phyloP scores from a whole-genome alignment of 768 basidiomycete genomes.

The Boletellus ananiceps region DNA sequence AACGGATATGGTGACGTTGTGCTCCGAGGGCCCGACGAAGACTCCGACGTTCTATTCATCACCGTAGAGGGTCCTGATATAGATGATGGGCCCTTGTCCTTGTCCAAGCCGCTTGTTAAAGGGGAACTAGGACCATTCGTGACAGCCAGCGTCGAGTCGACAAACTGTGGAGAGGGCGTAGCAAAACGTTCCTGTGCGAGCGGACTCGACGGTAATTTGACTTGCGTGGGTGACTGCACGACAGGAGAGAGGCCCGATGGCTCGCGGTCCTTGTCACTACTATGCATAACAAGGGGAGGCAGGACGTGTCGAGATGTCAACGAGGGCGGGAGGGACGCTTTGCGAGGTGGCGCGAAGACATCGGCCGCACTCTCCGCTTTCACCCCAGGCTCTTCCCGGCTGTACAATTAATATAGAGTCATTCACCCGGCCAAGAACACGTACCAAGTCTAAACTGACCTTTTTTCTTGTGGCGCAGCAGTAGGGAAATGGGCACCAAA shows the following conservation, averaged over 20 bases:
- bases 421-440: not conserved
- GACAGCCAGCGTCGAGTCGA: not conserved
- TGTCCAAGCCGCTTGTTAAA: slow-evolving; percentile 7
- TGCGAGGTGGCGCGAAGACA: slow-evolving; percentile 1
- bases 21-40: slow-evolving; percentile 10
- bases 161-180: slow-evolving; percentile 4
- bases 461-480: slow-evolving; percentile 3
- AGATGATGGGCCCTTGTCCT: slow-evolving; percentile 22
- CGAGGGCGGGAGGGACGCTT: slow-evolving; percentile 16
- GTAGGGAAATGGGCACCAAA: slow-evolving; percentile 41
- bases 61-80: not conserved
- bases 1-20: slow-evolving; percentile 10
- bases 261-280: slow-evolving; percentile 3
- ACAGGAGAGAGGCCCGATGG: slow-evolving; percentile 1
- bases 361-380: not conserved
- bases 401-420: not conserved
- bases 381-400: slow-evolving; percentile 23
- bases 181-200: slow-evolving; percentile 25
- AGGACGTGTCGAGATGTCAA: slow-evolving; percentile 18
- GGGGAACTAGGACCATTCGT: slow-evolving; percentile 12
- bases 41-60: slow-evolving; percentile 11
- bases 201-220: slow-evolving; percentile 36
- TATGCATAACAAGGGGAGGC: slow-evolving; percentile 17
- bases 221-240: slow-evolving; percentile 31
- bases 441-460: slow-evolving; percentile 14